Percentiles rank a stretch among this genome's conserved stretches.
These are phyloP conservation scores for Balamuthia mandrillaris DNA, from an alignment of 208 protist genomes.

Conservation along the genomic window DNA sequence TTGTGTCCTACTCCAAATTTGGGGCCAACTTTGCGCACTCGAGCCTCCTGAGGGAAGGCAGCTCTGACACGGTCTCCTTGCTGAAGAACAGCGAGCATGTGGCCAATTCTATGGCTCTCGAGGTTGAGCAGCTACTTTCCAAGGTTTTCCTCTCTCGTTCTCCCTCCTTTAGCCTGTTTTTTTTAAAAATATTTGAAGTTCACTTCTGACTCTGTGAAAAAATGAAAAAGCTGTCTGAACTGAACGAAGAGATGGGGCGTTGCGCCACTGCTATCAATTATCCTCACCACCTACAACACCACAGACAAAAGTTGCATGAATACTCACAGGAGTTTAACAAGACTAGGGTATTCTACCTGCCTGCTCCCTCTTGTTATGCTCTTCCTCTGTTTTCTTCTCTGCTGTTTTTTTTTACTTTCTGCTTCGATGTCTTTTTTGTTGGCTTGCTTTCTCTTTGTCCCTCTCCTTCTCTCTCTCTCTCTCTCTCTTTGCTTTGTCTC, in stretches of 20 bases:
- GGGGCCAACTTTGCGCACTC: conserved; percentile 26
- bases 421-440: too few species aligned
- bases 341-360: background rate
- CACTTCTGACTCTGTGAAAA: background rate
- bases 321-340: conserved; percentile 13
- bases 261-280: background rate
- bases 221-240: background rate
- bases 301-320: background rate
- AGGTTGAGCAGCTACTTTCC: background rate
- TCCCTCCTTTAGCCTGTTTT: too few species aligned
- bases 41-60: background rate
- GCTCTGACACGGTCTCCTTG: background rate
- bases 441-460: too few species aligned
- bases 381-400: too few species aligned
- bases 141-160: background rate
- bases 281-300: conserved; percentile 12
- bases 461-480: too few species aligned
- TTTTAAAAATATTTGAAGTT: too few species aligned
- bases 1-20: conserved; percentile 12
- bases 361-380: too few species aligned
- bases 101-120: conserved; percentile 7
- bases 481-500: too few species aligned
- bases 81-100: conserved; percentile 8
- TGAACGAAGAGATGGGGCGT: conserved; percentile 8
- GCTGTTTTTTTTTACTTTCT: too few species aligned